Evolutionary conservation across 2,329 filamentous ascomycete species (phyloP).

Genomic region (Colletotrichum navitas): DNA sequence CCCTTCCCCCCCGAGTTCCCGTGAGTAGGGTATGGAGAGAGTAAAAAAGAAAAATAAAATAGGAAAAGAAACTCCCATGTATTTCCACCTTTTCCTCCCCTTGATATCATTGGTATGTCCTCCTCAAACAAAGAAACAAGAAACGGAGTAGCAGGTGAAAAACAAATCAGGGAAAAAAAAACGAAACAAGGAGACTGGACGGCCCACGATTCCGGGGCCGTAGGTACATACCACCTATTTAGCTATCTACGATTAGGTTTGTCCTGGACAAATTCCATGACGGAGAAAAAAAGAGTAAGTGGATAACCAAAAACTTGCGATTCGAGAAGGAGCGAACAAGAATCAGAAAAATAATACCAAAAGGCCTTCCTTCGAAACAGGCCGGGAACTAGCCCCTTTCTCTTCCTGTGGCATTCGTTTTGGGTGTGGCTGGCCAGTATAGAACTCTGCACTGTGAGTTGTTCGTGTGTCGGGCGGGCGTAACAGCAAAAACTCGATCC

Average conservation of each 20-base stretch:
- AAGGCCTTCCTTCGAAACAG: background rate
- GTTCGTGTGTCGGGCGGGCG: constrained; percentile 2
- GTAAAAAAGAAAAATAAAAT: background rate
- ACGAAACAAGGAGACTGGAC: constrained; percentile 5
- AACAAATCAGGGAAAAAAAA: background rate
- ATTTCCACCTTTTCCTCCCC: constrained; percentile 40
- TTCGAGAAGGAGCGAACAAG: constrained; percentile 5
- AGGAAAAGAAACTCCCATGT: background rate
- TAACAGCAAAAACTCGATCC: background rate
- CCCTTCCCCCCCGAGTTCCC: background rate
- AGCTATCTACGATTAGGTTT: constrained; percentile 41
- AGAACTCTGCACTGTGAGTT: constrained; percentile 8
- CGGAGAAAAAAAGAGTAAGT: background rate
- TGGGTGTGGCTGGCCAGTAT: constrained; percentile 14
- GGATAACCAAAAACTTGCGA: background rate
- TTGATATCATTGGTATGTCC: constrained; percentile 43
- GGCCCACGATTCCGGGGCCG: background rate
- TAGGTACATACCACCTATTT: constrained; percentile 13
- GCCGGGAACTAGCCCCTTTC: background rate
- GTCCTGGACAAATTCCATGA: constrained; percentile 1
- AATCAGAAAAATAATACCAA: background rate
- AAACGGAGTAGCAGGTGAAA: background rate
- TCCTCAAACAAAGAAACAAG: constrained; percentile 14
- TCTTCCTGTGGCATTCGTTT: constrained; percentile 15
- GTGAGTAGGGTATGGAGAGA: background rate